A percentile compares a stretch with the other conserved stretches of the same genome.
Conservation (phyloP, 1,284 basidiomycete species). For the Apiotrichum porosum region DNA sequence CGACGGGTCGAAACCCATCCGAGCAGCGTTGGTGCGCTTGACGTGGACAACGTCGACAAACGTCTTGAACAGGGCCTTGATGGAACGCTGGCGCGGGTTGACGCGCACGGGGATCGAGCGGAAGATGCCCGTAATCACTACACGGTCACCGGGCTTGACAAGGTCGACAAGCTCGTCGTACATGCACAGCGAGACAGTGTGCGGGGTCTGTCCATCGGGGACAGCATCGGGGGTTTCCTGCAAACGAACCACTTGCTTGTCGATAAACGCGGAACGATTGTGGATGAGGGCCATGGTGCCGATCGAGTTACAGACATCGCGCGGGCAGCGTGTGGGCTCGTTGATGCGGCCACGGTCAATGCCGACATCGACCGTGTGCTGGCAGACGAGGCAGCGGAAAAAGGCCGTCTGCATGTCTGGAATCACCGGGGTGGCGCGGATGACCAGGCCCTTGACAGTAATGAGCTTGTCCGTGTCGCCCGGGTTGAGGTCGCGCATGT, state of each 20-base stretch:
- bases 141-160: conserved; percentile 87
- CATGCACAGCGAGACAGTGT: conserved; percentile 90
- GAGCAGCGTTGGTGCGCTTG: conserved; percentile 64
- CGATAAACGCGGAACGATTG: conserved; percentile 93
- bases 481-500: conserved; percentile 89
- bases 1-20: conserved; percentile 72
- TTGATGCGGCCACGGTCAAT: conserved; percentile 94
- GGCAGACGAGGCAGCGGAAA: conserved; percentile 95
- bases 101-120: conserved; percentile 87
- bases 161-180: conserved; percentile 97
- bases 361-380: conserved; percentile 89
- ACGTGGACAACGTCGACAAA: conserved; percentile 94
- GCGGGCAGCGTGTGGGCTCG: conserved; percentile 84
- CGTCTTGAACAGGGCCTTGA: conserved; percentile 94
- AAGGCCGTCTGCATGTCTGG: conserved; percentile 98
- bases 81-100: conserved; percentile 82
- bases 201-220: conserved; percentile 96
- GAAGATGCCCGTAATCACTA: conserved; percentile 90
- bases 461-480: conserved; percentile 94
- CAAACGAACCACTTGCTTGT: conserved; percentile 88
- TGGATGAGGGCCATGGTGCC: conserved; percentile 93
- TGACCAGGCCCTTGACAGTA: conserved; percentile 91
- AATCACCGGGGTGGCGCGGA: conserved; percentile 93
- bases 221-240: conserved; percentile 98
- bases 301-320: conserved; percentile 79